phyloP scores from a whole-genome alignment of 2,329 filamentous ascomycete genomes.

The Calonectria leucothoes region DNA sequence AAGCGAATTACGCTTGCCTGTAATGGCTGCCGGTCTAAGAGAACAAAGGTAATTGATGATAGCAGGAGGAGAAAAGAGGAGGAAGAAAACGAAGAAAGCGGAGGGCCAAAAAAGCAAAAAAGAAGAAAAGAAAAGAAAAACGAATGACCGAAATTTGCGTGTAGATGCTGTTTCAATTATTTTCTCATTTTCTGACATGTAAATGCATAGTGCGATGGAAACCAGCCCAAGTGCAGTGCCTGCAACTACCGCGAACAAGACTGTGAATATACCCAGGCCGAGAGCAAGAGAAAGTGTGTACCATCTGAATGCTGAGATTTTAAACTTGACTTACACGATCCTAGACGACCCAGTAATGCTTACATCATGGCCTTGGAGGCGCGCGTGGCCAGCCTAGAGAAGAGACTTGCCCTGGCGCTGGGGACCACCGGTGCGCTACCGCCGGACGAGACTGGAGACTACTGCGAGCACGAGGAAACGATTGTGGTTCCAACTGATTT shows the following conservation, averaged over 20 bases:
- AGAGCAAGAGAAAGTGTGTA: slow-evolving; percentile 22
- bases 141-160: neutral
- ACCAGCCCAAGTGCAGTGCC: slow-evolving; percentile 17
- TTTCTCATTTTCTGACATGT: neutral
- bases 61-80: neutral
- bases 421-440: neutral
- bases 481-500: neutral
- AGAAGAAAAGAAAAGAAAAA: neutral
- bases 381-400: slow-evolving; percentile 18
- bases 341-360: slow-evolving; percentile 22
- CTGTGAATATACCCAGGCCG: slow-evolving; percentile 20
- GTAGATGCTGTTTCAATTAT: neutral
- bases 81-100: neutral
- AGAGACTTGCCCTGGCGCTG: slow-evolving; percentile 5
- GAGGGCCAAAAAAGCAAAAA: neutral
- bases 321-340: neutral
- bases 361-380: slow-evolving; percentile 21
- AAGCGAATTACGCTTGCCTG: slow-evolving; percentile 24
- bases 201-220: slow-evolving; percentile 22
- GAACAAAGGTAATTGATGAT: slow-evolving; percentile 15
- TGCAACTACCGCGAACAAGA: slow-evolving; percentile 17
- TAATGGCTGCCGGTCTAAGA: slow-evolving; percentile 22
- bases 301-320: neutral
- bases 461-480: neutral
- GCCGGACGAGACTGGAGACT: neutral